These are phyloP conservation scores for Malus domestica DNA, from an alignment of 306 rosid species.

Conservation along the genomic window ASM211411v1 NC_041791.1:7030001-7030500, in stretches of 20 bases:
- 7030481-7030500: background rate
- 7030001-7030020: constrained; percentile 65
- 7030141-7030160: background rate
- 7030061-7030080: background rate
- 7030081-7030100: background rate
- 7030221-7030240: background rate
- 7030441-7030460: background rate
- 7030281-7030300: background rate
- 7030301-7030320: background rate
- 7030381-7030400: background rate
- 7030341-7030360: background rate
- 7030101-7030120: background rate
- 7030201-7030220: background rate
- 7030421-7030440: background rate
- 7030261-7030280: background rate
- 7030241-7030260: background rate
- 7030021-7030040: background rate
- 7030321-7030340: background rate
- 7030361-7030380: background rate
- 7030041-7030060: background rate
- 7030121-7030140: background rate
- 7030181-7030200: background rate
- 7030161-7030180: background rate
- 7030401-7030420: background rate
- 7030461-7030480: background rate